Evolutionary conservation across 2,329 filamentous ascomycete genomes (phyloP), one percentile per base, ranked within the genome.

Genomic region (Trematosphaeria pertusa): DNA sequence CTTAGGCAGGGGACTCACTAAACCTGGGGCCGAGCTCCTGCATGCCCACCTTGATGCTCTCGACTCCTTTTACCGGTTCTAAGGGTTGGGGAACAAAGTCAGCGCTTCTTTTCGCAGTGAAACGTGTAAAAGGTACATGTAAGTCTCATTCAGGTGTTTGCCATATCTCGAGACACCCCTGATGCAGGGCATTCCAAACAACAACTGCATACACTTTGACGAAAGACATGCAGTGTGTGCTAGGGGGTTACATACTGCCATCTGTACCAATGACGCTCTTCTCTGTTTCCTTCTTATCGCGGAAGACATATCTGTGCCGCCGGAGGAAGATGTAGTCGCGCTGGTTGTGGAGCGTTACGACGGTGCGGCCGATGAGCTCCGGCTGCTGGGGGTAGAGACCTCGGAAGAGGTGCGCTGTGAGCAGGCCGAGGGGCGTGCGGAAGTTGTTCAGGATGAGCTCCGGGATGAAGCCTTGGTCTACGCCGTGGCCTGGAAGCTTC

Each of bases 301-400:
- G 83, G 76, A 99, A 97, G 1, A 96, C 83, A 66, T 99, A 99
- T 36, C 94, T 81, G 72, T 97, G 92, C 28, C 92, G 81, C 4
- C 94, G 82, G 40, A 97, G 81, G 71, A 99, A 99, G 61, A 97
- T 94, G 72, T 93, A 97, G 73, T 97, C 93, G 54, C 93, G 87
- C 77, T 96, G 92, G 62, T 97, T 97, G 73, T 97, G 91, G 41
- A 97, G 75, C 1, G 93, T 97, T 7, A 97, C 85, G 1, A 97
- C 92, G 65, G 97, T 92, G 18, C 93, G 80, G 4, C 93, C 93
- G 58, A 88, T 81, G 5, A 97, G 78, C 62, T 97, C 90, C 0
- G 94, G 93, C 33, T 85, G 83, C 0, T 87, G 83, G 0, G 93
- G 94, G 73, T 91, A 94, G 20, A 95, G 73, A 0, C 82, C 85